Evolutionary conservation across 1,284 basidiomycete genomes (phyloP).

Genomic region (Ustilago cynodontis): DNA sequence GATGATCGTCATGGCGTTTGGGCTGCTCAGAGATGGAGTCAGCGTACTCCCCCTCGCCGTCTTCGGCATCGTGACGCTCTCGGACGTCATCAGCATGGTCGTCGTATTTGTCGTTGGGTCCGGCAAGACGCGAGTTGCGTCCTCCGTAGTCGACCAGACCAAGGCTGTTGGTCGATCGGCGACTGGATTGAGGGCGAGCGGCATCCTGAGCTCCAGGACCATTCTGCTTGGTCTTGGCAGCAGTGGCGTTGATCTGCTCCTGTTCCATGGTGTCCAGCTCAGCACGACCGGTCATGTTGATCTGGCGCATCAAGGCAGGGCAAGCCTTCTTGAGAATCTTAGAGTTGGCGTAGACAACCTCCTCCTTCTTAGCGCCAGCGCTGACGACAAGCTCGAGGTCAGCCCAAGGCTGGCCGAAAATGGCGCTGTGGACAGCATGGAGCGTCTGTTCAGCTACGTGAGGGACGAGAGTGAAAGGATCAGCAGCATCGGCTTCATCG

Average conservation of each 20-base stretch:
- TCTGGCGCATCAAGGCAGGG: conserved; percentile 35
- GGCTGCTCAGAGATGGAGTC: conserved; percentile 34
- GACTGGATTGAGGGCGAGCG: conserved; percentile 17
- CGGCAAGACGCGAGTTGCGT: conserved; percentile 23
- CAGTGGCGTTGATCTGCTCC: conserved; percentile 22
- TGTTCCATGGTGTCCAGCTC: conserved; percentile 47
- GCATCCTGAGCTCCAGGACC: conserved; percentile 6
- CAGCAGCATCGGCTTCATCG: conserved; percentile 35
- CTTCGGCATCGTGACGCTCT: conserved; percentile 7
- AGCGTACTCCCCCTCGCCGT: conserved; percentile 24
- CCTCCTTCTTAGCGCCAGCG: conserved; percentile 32
- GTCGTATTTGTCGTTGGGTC: conserved; percentile 7
- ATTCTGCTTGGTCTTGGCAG: conserved; percentile 13
- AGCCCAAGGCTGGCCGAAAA: conserved; percentile 43
- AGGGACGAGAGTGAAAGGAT: conserved; percentile 41
- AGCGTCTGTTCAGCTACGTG: conserved; percentile 44
- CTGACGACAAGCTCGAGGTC: conserved; percentile 43
- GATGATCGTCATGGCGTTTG: conserved; percentile 5
- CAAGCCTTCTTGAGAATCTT: conserved; percentile 40
- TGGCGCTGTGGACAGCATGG: conserved; percentile 43
- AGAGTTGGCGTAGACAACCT: conserved; percentile 39
- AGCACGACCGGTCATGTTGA: conserved; percentile 27
- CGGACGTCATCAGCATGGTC: conserved; percentile 7
- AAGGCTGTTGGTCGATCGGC: conserved; percentile 34
- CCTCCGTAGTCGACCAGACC: conserved; percentile 24